Evolutionary conservation across 495 filamentous ascomycete genomes (phyloP), one percentile per base, ranked within the genome.

Genomic region (Daldinia decipiens): DNA sequence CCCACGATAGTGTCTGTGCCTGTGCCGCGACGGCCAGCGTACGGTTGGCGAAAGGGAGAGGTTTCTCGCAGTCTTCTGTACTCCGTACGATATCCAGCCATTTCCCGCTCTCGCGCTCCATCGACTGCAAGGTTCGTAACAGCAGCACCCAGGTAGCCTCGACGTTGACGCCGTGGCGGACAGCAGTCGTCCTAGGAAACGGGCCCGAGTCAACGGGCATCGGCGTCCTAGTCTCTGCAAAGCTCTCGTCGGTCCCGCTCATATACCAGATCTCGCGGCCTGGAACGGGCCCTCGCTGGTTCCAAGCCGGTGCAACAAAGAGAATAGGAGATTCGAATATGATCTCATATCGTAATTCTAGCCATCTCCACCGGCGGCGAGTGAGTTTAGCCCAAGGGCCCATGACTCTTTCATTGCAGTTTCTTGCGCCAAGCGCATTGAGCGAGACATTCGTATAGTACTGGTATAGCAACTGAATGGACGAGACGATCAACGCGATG

Each of bases 271-370:
- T 80, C 0, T 61, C 39, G 67, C 74, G 71, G 12, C 56, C 62
- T 43, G 62, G 54, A 19, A 84, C 77, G 11, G 83, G 83, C 6
- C 82, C 81, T 0, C 70, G 70, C 3, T 52, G 53, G 69, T 85
- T 85, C n/a, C 38, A 69, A 3, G 82, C 76, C 2, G 75, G 71
- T 24, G 79, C 82, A 17, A 84, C 78, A 40, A 86, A 84, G 36
- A 86, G 80, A 34, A 85, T 79, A 26, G 84, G 84, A 0, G 82
- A 77, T 59, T 85, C 79, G 72, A 83, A 85, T 17, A 79, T 76
- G 24, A 85, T 82, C 59, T 86, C 83, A 58, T 85, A 82, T 13
- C 84, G 78, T 8, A 86, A 76, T 74, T 86, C 83, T 13, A 59
- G 57, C 27, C 62, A 62, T 3, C 77, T 74, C 50, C 84, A 80